Conservation (phyloP, 2,329 filamentous ascomycete species). For the Ophiocordyceps camponoti-leonardi region DNA sequence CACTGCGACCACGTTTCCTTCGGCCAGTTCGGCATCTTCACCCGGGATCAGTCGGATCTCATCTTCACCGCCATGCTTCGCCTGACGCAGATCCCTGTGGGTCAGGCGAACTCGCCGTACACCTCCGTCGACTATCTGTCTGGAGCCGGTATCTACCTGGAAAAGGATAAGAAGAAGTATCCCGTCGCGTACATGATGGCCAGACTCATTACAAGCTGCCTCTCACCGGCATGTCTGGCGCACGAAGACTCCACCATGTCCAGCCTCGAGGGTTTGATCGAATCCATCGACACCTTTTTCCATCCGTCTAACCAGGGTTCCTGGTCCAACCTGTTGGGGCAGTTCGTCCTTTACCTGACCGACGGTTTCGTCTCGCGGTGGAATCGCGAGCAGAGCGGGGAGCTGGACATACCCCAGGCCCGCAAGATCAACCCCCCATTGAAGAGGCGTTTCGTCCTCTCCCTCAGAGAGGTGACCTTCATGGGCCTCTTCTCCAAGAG, state of each 20-base stretch:
- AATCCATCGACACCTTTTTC: constrained; percentile 96
- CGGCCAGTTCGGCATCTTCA: constrained; percentile 78
- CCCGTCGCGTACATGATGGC: constrained; percentile 85
- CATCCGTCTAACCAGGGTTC: constrained; percentile 88
- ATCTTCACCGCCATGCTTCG: constrained; percentile 86
- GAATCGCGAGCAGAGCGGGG: constrained; percentile 87
- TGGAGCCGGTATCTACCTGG: constrained; percentile 70
- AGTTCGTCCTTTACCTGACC: constrained; percentile 79
- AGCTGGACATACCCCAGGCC: constrained; percentile 70
- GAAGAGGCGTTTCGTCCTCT: constrained; percentile 76
- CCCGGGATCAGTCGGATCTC: constrained; percentile 74
- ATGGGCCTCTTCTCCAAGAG: constrained; percentile 98
- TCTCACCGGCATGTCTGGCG: constrained; percentile 70
- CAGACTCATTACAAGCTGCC: constrained; percentile 78
- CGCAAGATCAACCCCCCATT: constrained; percentile 65
- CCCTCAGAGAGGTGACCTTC: constrained; percentile 82
- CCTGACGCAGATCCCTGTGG: constrained; percentile 86
- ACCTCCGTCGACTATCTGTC: constrained; percentile 68
- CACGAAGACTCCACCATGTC: constrained; percentile 65
- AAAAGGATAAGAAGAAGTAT: constrained; percentile 86
- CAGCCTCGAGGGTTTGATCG: constrained; percentile 76
- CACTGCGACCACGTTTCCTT: constrained; percentile 61
- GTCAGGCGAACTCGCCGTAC: constrained; percentile 88
- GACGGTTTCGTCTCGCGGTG: constrained; percentile 96
- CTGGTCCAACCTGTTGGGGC: constrained; percentile 82